Conservation (phyloP, 441 rosid species). For the Erysimum cheiri region DNA sequence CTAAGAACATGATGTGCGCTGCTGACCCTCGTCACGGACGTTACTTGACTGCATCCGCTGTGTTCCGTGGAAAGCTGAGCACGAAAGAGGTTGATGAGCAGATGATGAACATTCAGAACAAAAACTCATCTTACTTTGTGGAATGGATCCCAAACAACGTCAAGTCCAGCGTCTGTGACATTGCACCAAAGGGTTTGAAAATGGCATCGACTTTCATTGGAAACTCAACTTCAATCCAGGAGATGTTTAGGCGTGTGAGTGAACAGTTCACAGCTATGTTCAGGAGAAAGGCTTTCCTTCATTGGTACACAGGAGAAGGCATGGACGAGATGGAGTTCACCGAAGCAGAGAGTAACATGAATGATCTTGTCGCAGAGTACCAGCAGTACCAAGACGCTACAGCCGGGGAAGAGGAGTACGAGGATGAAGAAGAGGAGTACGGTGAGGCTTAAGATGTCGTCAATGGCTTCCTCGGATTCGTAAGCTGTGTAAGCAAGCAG, state of each 20-base stretch:
- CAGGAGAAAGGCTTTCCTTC: slow-evolving; percentile 80
- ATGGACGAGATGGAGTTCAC: slow-evolving; percentile 83
- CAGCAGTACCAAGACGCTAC: slow-evolving; percentile 74
- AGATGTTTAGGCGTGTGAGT: slow-evolving; percentile 76
- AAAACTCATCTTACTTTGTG: slow-evolving; percentile 75
- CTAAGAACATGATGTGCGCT: slow-evolving; percentile 82
- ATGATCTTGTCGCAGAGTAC: slow-evolving; percentile 71
- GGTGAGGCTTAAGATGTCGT: slow-evolving; percentile 33
- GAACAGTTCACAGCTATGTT: slow-evolving; percentile 79
- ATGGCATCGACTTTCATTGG: slow-evolving; percentile 75
- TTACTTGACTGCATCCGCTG: slow-evolving; percentile 70
- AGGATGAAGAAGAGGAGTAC: slow-evolving; percentile 57
- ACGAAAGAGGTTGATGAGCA: slow-evolving; percentile 77
- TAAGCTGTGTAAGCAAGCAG: slow-evolving; percentile 41
- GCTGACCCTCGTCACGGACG: slow-evolving; percentile 83
- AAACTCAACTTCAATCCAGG: slow-evolving; percentile 72
- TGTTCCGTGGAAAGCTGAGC: slow-evolving; percentile 80
- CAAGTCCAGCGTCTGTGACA: slow-evolving; percentile 75
- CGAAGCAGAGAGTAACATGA: slow-evolving; percentile 78
- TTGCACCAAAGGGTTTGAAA: slow-evolving; percentile 69
- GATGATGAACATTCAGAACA: slow-evolving; percentile 76
- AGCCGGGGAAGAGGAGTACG: slow-evolving; percentile 52
- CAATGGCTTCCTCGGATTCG: slow-evolving; percentile 17
- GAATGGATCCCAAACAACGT: slow-evolving; percentile 80
- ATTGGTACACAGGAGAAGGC: slow-evolving; percentile 80